Percentiles rank a stretch among this genome's conserved stretches.
phyloP scores from a whole-genome alignment of 2,329 filamentous ascomycete genomes.

The Colletotrichum sp. region DNA sequence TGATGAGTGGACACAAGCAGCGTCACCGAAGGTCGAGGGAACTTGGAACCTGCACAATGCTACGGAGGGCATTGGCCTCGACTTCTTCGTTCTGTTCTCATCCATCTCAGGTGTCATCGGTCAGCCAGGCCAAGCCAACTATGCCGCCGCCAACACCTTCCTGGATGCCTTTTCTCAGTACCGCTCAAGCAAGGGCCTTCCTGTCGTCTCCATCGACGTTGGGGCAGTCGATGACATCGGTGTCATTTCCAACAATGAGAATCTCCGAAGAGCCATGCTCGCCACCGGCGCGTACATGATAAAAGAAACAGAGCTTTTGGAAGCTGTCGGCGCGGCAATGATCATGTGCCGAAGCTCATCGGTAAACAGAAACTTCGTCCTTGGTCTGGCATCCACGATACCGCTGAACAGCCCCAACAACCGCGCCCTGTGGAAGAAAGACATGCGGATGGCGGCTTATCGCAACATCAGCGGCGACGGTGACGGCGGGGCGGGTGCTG shows the following conservation, averaged over 20 bases:
- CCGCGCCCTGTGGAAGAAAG: conserved; percentile 21
- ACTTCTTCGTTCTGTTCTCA: conserved; percentile 41
- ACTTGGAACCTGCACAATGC: conserved; percentile 45
- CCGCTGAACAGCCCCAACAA: conserved; percentile 19
- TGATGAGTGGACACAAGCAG: conserved; percentile 36
- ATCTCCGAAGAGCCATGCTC: not conserved
- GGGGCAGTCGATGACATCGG: conserved; percentile 41
- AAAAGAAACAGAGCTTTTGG: conserved; percentile 20
- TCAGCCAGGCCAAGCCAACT: conserved; percentile 40
- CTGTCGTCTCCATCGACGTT: conserved; percentile 43
- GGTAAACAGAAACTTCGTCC: not conserved
- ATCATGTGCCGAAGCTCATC: not conserved
- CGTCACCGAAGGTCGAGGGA: conserved; percentile 43
- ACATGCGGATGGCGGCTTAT: conserved; percentile 27
- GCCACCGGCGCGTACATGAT: conserved; percentile 8
- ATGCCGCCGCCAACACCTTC: conserved; percentile 45
- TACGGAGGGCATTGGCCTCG: conserved; percentile 21
- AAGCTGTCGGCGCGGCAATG: not conserved
- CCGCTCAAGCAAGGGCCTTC: conserved; percentile 35
- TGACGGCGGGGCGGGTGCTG: conserved; percentile 27
- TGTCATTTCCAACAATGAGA: conserved; percentile 28
- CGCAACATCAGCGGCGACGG: conserved; percentile 20
- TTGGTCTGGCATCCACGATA: conserved; percentile 20
- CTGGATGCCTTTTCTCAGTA: conserved; percentile 41
- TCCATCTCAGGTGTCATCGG: conserved; percentile 39